phyloP scores from a whole-genome alignment of 2,329 filamentous ascomycete species.

The Penicillium thymicola region DNA sequence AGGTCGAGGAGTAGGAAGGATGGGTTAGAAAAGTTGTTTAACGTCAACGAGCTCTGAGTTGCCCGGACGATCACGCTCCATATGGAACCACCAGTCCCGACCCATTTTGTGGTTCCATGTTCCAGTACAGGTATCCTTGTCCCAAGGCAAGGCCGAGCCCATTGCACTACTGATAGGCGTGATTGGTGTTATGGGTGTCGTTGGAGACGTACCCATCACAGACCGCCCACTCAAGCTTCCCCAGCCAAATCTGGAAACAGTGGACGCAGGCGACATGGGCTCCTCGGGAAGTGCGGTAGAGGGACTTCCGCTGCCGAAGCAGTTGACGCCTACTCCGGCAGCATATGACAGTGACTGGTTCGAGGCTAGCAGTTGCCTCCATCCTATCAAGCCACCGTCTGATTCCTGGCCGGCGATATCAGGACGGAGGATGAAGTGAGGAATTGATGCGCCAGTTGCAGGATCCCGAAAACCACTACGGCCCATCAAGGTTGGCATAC shows the following conservation, averaged over 20 bases:
- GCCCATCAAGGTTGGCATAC: conserved; percentile 44
- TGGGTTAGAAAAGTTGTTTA: conserved; percentile 34
- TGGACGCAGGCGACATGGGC: conserved; percentile 32
- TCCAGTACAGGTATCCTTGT: conserved; percentile 43
- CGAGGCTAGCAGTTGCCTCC: conserved; percentile 44
- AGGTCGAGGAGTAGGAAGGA: not conserved
- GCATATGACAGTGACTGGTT: conserved; percentile 41
- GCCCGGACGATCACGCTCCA: conserved; percentile 41
- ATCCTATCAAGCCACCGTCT: conserved; percentile 45
- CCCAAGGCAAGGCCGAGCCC: conserved; percentile 34
- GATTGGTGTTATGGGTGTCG: conserved; percentile 31
- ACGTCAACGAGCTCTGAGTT: conserved; percentile 32
- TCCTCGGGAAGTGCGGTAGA: conserved; percentile 28
- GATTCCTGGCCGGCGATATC: conserved; percentile 43
- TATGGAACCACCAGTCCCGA: conserved; percentile 46
- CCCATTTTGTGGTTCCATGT: conserved; percentile 44
- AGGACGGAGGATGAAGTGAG: conserved; percentile 41
- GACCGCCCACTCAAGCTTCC: conserved; percentile 35
- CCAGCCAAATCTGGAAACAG: conserved; percentile 35
- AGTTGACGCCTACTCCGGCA: conserved; percentile 33
- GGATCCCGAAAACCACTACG: conserved; percentile 29
- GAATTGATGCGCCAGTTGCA: conserved; percentile 31
- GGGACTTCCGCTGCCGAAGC: conserved; percentile 28
- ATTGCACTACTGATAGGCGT: conserved; percentile 32
- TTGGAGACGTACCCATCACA: conserved; percentile 27